Percentiles rank a stretch among this genome's conserved stretches.
Evolutionary conservation across 768 basidiomycete species (phyloP).

Genomic region (Hydnum rufescens): DNA sequence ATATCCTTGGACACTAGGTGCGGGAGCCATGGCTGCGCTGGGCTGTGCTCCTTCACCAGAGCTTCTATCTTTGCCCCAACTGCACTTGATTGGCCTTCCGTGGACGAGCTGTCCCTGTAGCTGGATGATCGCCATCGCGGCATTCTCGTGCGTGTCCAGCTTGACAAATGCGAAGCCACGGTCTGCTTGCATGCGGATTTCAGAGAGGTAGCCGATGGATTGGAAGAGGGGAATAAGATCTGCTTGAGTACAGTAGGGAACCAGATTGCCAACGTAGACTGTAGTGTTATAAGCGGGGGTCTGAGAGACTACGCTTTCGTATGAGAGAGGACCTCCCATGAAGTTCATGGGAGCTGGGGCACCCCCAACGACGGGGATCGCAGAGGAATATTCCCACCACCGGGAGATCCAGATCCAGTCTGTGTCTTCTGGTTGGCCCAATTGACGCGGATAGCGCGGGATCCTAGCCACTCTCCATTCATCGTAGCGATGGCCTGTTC

Average conservation of each 20-base stretch:
- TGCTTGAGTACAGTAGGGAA: slow-evolving; percentile 91
- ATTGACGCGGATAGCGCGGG: slow-evolving; percentile 95
- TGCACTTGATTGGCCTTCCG: slow-evolving; percentile 91
- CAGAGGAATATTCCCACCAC: slow-evolving; percentile 8
- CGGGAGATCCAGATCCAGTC: slow-evolving; percentile 12
- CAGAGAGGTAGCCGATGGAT: slow-evolving; percentile 94
- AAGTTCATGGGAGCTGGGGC: slow-evolving; percentile 85
- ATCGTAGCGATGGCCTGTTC: slow-evolving; percentile 98
- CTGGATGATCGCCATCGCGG: slow-evolving; percentile 94
- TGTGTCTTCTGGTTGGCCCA: slow-evolving; percentile 99
- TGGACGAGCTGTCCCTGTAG: slow-evolving; percentile 95
- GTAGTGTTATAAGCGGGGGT: slow-evolving; percentile 88
- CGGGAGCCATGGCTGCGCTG: slow-evolving; percentile 34
- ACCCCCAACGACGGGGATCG: slow-evolving; percentile 20
- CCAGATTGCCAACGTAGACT: slow-evolving; percentile 96
- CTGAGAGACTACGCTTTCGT: slow-evolving; percentile 84
- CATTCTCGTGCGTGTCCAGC: slow-evolving; percentile 95
- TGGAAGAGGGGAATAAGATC: slow-evolving; percentile 97
- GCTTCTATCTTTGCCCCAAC: slow-evolving; percentile 93
- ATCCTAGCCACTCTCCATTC: slow-evolving; percentile 99
- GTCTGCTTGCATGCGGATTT: slow-evolving; percentile 98
- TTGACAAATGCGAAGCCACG: slow-evolving; percentile 98
- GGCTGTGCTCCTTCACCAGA: slow-evolving; percentile 41
- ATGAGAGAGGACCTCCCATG: slow-evolving; percentile 72
- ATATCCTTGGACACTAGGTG: slow-evolving; percentile 32